Evolutionary conservation across 306 rosid genomes (phyloP).

Genomic region (Lathyrus oleraceus): DNA sequence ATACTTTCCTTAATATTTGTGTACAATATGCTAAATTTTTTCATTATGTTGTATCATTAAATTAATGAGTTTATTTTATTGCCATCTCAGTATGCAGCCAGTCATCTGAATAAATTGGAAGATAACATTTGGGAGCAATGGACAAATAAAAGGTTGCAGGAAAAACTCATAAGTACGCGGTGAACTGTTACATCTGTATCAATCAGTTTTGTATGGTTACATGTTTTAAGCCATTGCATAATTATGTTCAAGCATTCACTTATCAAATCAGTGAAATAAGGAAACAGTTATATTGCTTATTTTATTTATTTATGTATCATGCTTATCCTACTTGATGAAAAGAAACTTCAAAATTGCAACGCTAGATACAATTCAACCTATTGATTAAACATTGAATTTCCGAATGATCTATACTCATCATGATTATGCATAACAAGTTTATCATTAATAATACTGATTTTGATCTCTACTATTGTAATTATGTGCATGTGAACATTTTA

Average conservation of each 20-base stretch:
- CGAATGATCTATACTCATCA: background rate
- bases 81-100: constrained; percentile 76
- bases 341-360: background rate
- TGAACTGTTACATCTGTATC: constrained; percentile 5
- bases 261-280: background rate
- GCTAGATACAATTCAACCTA: constrained; percentile 3
- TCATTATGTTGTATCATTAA: constrained; percentile 21
- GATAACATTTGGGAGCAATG: constrained; percentile 95
- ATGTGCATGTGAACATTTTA: background rate
- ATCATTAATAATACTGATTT: background rate
- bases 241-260: background rate
- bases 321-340: background rate
- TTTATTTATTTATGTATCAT: background rate
- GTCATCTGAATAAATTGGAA: constrained; percentile 88
- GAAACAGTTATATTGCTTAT: background rate
- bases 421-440: background rate
- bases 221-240: constrained; percentile 14
- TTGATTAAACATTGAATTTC: constrained; percentile 1
- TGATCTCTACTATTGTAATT: background rate
- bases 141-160: constrained; percentile 66
- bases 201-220: constrained; percentile 10
- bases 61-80: constrained; percentile 37
- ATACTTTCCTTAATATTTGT: constrained; percentile 4
- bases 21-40: constrained; percentile 14
- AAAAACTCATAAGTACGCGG: constrained; percentile 60